A percentile compares a stretch with the other conserved stretches of the same genome.
Evolutionary conservation across 345 rosid species (phyloP).

Genomic region (Barbarea vulgaris): DNA sequence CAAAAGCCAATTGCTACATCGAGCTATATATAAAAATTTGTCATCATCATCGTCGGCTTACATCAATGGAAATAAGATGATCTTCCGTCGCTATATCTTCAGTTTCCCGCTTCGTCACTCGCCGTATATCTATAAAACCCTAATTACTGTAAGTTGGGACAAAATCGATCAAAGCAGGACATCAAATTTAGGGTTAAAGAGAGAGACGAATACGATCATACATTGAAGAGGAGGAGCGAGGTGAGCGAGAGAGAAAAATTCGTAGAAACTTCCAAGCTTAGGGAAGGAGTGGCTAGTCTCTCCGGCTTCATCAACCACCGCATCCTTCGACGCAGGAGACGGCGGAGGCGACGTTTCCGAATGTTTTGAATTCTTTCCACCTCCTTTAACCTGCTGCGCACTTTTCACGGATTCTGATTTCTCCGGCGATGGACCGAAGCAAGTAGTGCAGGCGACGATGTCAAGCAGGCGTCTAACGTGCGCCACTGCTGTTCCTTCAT

Average conservation of each 20-base stretch:
- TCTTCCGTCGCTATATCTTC: slow-evolving; percentile 67
- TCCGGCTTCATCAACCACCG: slow-evolving; percentile 62
- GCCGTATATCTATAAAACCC: slow-evolving; percentile 59
- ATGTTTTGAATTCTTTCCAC: slow-evolving; percentile 48
- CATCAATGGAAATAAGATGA: slow-evolving; percentile 90
- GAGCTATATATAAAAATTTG: not conserved
- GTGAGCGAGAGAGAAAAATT: slow-evolving; percentile 93
- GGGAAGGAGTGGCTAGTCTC: slow-evolving; percentile 75
- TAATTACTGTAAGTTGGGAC: slow-evolving; percentile 28
- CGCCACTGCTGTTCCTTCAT: slow-evolving; percentile 79
- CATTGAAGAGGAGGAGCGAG: slow-evolving; percentile 91
- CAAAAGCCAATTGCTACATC: not conserved
- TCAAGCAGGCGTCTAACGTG: slow-evolving; percentile 92
- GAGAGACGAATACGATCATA: slow-evolving; percentile 40
- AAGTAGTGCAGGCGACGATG: slow-evolving; percentile 81
- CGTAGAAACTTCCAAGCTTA: slow-evolving; percentile 85
- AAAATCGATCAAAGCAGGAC: slow-evolving; percentile 15
- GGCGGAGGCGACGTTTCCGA: slow-evolving; percentile 43
- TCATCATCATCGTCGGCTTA: slow-evolving; percentile 37
- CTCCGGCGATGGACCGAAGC: slow-evolving; percentile 70
- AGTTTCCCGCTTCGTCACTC: slow-evolving; percentile 51
- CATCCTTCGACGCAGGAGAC: slow-evolving; percentile 46
- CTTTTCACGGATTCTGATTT: slow-evolving; percentile 53
- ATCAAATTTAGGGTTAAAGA: not conserved
- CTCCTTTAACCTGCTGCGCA: slow-evolving; percentile 49